Conservation (phyloP, 257 asterid species). For the Solanum clarkiae region DNA sequence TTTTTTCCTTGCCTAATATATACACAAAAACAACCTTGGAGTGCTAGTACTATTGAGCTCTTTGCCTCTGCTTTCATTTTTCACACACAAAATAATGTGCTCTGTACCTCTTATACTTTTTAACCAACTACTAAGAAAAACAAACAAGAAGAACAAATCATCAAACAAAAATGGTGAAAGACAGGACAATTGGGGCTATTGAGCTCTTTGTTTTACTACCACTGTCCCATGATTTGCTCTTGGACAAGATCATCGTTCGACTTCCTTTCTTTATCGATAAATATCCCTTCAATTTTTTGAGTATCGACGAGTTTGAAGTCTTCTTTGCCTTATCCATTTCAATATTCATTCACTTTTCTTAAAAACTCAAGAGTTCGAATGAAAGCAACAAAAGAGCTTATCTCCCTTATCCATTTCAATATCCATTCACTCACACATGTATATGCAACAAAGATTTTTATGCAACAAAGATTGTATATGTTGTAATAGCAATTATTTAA, state of each 20-base stretch:
- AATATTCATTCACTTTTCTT: background rate
- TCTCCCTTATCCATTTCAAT: no score
- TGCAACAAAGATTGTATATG: no score
- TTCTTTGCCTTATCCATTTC: background rate
- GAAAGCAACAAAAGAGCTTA: background rate
- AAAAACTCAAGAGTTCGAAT: background rate
- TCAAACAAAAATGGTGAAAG: constrained; percentile 42
- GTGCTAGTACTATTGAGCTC: constrained; percentile 7
- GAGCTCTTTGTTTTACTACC: background rate
- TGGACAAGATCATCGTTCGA: background rate
- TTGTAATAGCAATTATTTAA: no score
- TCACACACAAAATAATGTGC: constrained; percentile 5
- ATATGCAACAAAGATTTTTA: no score
- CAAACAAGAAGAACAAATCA: background rate
- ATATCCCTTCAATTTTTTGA: background rate
- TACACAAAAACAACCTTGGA: constrained; percentile 47
- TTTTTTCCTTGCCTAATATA: constrained; percentile 38
- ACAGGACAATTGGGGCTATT: constrained; percentile 47
- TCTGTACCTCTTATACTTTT: background rate
- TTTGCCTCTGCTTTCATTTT: background rate
- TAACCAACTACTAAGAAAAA: background rate
- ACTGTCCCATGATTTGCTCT: constrained; percentile 14
- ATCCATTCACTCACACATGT: no score
- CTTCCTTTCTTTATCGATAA: background rate
- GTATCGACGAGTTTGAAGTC: background rate